Evolutionary conservation across 202 grass and related monocot genomes (phyloP).

Genomic region (Brachypodium distachyon): DNA sequence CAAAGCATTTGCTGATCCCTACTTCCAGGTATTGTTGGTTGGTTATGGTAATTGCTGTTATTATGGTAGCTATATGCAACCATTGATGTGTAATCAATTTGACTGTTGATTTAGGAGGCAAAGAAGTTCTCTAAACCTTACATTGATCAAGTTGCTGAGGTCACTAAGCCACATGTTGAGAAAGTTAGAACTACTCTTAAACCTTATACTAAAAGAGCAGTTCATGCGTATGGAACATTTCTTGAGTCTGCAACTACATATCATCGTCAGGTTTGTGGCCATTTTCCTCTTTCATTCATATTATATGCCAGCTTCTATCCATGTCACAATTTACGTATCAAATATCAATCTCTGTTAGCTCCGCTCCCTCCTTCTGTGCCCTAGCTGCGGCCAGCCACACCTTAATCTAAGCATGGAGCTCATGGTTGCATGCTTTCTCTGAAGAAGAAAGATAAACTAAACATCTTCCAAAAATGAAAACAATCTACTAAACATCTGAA

Average conservation of each 20-base stretch:
- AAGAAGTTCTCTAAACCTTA: constrained; percentile 91
- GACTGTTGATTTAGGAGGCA: constrained; percentile 42
- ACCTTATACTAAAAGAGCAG: constrained; percentile 61
- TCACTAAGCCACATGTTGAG: constrained; percentile 85
- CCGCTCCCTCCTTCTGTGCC: background rate
- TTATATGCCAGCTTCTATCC: background rate
- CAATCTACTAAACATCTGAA: background rate
- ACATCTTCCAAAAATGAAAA: background rate
- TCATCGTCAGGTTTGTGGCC: constrained; percentile 66
- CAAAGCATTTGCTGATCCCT: constrained; percentile 60
- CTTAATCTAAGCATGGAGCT: background rate
- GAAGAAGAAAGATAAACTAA: background rate
- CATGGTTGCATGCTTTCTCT: background rate
- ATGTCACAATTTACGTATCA: too few species aligned
- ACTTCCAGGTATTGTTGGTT: constrained; percentile 60
- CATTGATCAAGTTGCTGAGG: constrained; percentile 81
- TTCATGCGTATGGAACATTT: constrained; percentile 70
- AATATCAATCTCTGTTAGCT: too few species aligned
- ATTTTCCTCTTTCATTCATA: background rate
- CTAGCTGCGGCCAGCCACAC: background rate
- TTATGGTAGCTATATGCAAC: constrained; percentile 2
- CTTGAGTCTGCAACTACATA: constrained; percentile 79
- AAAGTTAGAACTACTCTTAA: constrained; percentile 51
- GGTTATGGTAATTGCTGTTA: constrained; percentile 2
- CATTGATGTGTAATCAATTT: constrained; percentile 2